These are phyloP conservation scores for Saccharomycopsis amapae DNA, from an alignment of 805 yeast genomes.

Conservation along the genomic window DNA sequence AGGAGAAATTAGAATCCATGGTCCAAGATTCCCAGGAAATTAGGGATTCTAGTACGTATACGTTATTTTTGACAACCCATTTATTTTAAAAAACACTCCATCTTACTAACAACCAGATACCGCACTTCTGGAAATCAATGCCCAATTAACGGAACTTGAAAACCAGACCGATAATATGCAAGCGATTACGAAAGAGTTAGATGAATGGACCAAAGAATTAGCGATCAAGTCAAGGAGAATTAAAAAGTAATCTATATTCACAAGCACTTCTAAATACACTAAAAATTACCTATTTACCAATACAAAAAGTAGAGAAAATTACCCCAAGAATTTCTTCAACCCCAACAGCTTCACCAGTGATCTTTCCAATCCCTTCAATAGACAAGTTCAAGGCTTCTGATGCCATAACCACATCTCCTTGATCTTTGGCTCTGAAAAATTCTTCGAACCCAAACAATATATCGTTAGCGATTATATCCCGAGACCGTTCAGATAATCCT, in stretches of 20 bases:
- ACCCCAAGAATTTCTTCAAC: conserved; percentile 87
- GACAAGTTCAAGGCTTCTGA: conserved; percentile 68
- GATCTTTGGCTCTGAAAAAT: conserved; percentile 42
- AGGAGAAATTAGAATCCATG: conserved; percentile 33
- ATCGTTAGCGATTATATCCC: conserved; percentile 67
- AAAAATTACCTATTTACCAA: conserved; percentile 57
- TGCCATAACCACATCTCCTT: conserved; percentile 72
- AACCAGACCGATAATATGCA: conserved; percentile 36
- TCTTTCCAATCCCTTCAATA: conserved; percentile 82
- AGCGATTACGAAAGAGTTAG: conserved; percentile 46
- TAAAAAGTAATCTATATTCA: background rate
- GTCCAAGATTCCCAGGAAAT: conserved; percentile 23
- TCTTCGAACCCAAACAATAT: conserved; percentile 69
- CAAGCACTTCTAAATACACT: background rate
- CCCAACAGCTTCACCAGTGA: conserved; percentile 85
- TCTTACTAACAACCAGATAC: conserved; percentile 23
- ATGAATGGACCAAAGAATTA: conserved; percentile 53
- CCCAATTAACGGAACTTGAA: conserved; percentile 30
- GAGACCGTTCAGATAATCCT: conserved; percentile 65
- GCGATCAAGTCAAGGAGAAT: conserved; percentile 35
- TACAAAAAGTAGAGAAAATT: conserved; percentile 87
- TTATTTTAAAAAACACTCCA: background rate
- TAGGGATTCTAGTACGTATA: conserved; percentile 22
- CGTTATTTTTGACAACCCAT: background rate
- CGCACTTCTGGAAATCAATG: conserved; percentile 28